Conservation (phyloP, 768 basidiomycete genomes). For the Coprinopsis sp. region DNA sequence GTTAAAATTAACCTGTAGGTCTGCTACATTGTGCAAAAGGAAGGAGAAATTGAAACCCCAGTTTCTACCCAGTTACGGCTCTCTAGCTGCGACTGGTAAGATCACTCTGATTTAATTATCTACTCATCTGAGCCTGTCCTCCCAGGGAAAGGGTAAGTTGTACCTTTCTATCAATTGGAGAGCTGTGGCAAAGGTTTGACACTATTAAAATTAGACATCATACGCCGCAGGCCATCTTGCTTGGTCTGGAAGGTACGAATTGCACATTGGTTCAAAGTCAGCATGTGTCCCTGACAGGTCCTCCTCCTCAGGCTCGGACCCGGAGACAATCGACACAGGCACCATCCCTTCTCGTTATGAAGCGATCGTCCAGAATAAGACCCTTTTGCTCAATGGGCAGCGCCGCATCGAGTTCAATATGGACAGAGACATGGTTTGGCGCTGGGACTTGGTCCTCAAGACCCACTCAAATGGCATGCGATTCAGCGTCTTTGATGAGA, state of each 20-base stretch:
- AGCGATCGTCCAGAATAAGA: conserved; percentile 60
- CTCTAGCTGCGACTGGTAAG: conserved; percentile 85
- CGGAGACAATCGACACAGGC: conserved; percentile 88
- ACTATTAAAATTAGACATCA: conserved; percentile 56
- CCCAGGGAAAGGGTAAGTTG: conserved; percentile 69
- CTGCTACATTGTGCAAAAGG: conserved; percentile 4
- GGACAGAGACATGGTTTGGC: conserved; percentile 90
- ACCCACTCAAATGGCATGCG: conserved; percentile 93
- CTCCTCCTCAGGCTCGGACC: conserved; percentile 62
- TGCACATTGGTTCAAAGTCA: conserved; percentile 10
- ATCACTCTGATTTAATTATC: conserved; percentile 8
- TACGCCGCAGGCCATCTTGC: conserved; percentile 81
- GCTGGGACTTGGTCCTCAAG: conserved; percentile 83
- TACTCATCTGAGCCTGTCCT: not conserved
- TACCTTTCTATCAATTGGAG: not conserved
- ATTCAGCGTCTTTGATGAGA: conserved; percentile 75
- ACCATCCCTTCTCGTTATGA: conserved; percentile 75
- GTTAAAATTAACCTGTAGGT: conserved; percentile 83
- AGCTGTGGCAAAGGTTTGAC: conserved; percentile 1
- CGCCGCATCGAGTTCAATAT: conserved; percentile 82
- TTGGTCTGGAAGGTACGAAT: conserved; percentile 64
- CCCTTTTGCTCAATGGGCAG: conserved; percentile 64
- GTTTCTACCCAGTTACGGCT: conserved; percentile 63
- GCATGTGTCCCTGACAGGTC: not conserved
- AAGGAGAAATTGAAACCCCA: not conserved